Evolutionary conservation across 2,329 filamentous ascomycete genomes (phyloP), one percentile per base, ranked within the genome.

Genomic region (Colletotrichum liriopes): DNA sequence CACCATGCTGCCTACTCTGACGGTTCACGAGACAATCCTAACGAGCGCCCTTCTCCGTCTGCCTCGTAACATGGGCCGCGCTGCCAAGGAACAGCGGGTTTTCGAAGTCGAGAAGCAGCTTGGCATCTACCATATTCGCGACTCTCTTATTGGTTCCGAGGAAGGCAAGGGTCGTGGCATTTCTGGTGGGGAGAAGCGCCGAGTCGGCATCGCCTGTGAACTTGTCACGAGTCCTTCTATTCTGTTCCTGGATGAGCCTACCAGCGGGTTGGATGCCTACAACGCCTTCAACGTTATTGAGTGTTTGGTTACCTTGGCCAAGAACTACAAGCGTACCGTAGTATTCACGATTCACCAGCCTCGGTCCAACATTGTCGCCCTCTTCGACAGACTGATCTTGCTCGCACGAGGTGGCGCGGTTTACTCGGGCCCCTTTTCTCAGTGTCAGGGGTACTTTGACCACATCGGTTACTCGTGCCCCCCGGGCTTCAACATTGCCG

Each of bases 291-390:
- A 99, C 75, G 96, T 99, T 49, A 91, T 99, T 35, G 96, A 99
- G 81, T 98, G 95, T 78, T 88, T 99, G 12, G 96, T 98, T 49
- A 98, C 93, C 1, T 85, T 99, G 55, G 96, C 97, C 63, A 98
- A 98, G 85, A 96, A 92, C 52, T 99, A 98, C 85, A 97, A 98
- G 84, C 90, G 97, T 73, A 99, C 97, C 0, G 95, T 99, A 67
- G 93, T 99, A 74, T 98, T 99, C 84, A 99, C 96, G 18, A 99
- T 99, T 75, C 96, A 99, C 81, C 96, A 99, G 79, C 96, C 96
- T 47, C 91, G 97, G 76, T 99, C 96, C 14, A 99, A 99, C 82
- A 99, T 99, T 78, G 96, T 98, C 29, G 96, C 96, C 12, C 88
- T 99, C 3, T 99, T 99, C 79, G 96, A 99, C 80, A 92, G 96